These are phyloP conservation scores for Suhomyces maxii DNA, from an alignment of 1,139 yeast genomes.

Conservation along the genomic window DNA sequence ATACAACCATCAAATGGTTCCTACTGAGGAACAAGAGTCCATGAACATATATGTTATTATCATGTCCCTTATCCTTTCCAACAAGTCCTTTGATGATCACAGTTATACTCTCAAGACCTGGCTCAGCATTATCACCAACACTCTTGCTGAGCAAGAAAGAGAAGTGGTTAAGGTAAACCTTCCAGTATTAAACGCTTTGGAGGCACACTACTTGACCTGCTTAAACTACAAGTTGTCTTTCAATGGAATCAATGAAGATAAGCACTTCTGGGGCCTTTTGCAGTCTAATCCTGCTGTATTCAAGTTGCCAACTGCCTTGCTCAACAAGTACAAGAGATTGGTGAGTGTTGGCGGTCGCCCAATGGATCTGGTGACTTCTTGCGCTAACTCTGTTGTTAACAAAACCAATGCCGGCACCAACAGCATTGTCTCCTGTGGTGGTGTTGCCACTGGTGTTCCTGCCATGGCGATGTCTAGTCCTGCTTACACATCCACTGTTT, in stretches of 20 bases:
- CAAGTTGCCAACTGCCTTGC: constrained; percentile 22
- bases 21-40: constrained; percentile 10
- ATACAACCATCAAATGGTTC: constrained; percentile 2
- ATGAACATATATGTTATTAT: constrained; percentile 30
- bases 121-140: constrained; percentile 28
- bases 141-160: constrained; percentile 9
- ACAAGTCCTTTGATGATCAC: constrained; percentile 52
- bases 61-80: constrained; percentile 44
- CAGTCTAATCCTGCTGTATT: constrained; percentile 4
- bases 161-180: constrained; percentile 17
- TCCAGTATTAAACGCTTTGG: constrained; percentile 28
- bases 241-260: constrained; percentile 22
- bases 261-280: constrained; percentile 26
- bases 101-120: constrained; percentile 55
- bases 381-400: not conserved
- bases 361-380: not conserved
- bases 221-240: constrained; percentile 32
- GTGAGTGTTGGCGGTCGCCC: constrained; percentile 1
- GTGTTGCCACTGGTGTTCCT: not conserved
- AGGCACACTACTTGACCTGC: constrained; percentile 30
- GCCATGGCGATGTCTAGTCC: constrained; percentile 1
- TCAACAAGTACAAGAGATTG: constrained; percentile 10
- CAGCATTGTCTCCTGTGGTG: not conserved
- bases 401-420: not conserved
- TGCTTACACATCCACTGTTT: constrained; percentile 4